A percentile compares a stretch with the other conserved stretches of the same genome.
Conservation (phyloP, 352 stramenopile genomes). For the Phytophthora rubi region DNA sequence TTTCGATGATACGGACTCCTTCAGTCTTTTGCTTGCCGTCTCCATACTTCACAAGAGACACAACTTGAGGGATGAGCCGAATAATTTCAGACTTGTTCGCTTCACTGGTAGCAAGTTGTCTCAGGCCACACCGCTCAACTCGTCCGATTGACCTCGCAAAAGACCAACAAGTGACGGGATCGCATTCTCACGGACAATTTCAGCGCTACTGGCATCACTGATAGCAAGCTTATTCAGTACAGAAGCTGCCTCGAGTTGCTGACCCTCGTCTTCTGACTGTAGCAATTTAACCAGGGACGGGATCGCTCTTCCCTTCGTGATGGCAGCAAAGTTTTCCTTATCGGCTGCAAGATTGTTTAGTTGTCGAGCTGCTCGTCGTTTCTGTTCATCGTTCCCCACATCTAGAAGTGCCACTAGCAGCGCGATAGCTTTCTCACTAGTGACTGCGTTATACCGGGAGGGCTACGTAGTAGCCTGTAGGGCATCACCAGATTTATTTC, state of each 20-base stretch:
- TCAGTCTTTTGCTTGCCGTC: not conserved
- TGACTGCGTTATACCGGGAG: not conserved
- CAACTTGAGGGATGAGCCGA: not conserved
- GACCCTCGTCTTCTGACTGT: not conserved
- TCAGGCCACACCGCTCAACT: not conserved
- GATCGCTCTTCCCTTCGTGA: not conserved
- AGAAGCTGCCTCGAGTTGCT: not conserved
- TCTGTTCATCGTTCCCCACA: not conserved
- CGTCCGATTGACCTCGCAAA: not conserved
- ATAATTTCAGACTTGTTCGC: not conserved
- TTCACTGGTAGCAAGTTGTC: not conserved
- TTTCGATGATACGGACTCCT: not conserved
- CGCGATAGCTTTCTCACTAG: not conserved
- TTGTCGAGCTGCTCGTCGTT: not conserved
- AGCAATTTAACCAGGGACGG: not conserved
- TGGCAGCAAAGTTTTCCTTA: not conserved
- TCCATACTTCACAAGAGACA: not conserved
- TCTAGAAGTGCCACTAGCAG: not conserved
- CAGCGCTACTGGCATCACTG: not conserved
- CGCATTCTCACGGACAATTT: not conserved
- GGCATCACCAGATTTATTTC: no score
- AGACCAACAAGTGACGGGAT: not conserved
- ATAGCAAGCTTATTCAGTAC: not conserved
- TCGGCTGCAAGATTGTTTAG: not conserved
- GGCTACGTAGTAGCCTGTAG: no score